Conservation (phyloP, 208 protist species). For the Trichomonas gallinae region DNA sequence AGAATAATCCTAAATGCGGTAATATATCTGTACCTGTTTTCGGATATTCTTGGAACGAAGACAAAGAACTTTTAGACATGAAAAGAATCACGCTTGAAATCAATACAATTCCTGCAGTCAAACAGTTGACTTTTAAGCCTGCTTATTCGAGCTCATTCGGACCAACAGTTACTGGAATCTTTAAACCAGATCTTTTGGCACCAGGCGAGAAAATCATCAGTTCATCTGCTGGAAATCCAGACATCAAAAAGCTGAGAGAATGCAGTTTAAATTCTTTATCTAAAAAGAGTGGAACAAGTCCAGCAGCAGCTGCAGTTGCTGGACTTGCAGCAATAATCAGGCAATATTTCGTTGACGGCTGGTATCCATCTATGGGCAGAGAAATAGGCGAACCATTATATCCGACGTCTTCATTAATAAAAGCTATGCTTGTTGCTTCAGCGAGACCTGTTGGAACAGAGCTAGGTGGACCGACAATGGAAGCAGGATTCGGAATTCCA, state of each 20-base stretch:
- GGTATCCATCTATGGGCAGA: neutral
- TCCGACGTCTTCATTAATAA: neutral
- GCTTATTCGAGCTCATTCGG: neutral
- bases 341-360: conserved; percentile 27
- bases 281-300: conserved; percentile 29
- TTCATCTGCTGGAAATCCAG: too few species aligned
- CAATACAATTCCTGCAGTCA: neutral
- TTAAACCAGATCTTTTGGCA: neutral
- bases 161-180: neutral
- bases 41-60: too few species aligned
- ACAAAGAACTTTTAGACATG: neutral
- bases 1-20: neutral
- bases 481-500: neutral
- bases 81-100: too few species aligned
- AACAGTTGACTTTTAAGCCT: neutral
- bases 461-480: neutral
- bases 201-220: neutral
- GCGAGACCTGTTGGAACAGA: neutral
- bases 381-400: neutral
- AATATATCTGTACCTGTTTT: neutral
- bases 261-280: too few species aligned
- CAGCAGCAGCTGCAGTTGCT: conserved; percentile 27
- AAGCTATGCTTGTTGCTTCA: neutral
- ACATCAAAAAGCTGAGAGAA: too few species aligned
- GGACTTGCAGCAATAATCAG: conserved; percentile 24